Evolutionary conservation across 2,329 filamentous ascomycete species (phyloP), one percentile per base, ranked within the genome.

Genomic region (Trichoderma sp.): DNA sequence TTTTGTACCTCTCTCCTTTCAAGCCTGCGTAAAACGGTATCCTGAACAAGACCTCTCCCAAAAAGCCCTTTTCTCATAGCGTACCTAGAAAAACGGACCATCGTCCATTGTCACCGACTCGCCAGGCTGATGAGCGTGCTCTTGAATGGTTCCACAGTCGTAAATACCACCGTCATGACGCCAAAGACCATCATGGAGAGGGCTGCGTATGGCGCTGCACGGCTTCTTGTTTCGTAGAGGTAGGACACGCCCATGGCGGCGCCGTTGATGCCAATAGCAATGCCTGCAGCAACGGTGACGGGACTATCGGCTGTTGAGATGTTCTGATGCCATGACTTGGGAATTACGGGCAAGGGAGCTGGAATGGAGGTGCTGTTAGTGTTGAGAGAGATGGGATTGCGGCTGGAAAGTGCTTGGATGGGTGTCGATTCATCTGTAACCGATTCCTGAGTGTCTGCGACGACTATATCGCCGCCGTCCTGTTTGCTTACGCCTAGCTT

Each of bases 221-320:
- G 82, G 73, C 85, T 88, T 68, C 81, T 81, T 8, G 82, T 83
- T 77, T 88, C 86, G 70, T 89, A 88, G 15, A 89, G 80, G 72
- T 88, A 86, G 0, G 87, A 83, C 0, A 88, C 87, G 3, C 88
- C 88, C 86, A 90, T 88, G 4, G 88, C 88, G 0, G 87, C 87
- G 1, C 86, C 86, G 73, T 89, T 90, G 79, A 89, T 84, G 3
- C 88, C 88, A 63, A 88, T 82, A 0, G 86, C 82, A 43, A 87
- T 82, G 43, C 87, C 88, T 0, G 84, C 80, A 0, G 86, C 86
- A 2, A 88, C 82, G 0, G 81, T 84, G 2, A 77, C 71, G 0
- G 83, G 67, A 13, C 73, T 77, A 68, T 82, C 80, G 20, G 79
- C 78, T 30, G 64, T 55, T 9, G 58, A 30, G 12, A 28, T 58